Percentiles rank a stretch among this genome's conserved stretches.
These are phyloP conservation scores for Kodamaea fukazawae DNA, from an alignment of 805 yeast species.

Conservation along the genomic window DNA sequence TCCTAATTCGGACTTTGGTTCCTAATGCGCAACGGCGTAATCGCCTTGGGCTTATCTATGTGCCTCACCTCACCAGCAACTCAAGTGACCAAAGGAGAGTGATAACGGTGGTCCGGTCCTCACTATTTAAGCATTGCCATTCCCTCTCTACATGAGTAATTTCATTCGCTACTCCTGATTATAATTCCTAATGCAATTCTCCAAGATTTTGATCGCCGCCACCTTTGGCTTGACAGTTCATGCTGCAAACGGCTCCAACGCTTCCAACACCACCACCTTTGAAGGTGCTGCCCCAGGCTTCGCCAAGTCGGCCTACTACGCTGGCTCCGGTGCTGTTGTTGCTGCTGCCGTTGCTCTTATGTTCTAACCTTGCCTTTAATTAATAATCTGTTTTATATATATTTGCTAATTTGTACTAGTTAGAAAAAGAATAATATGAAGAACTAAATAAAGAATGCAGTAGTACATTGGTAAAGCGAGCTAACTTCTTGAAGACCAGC, in stretches of 20 bases:
- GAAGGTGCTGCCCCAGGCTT: conserved; percentile 16
- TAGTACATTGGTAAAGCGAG: too few relatives aligned
- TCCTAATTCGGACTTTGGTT: too few relatives aligned
- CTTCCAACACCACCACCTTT: conserved; percentile 9
- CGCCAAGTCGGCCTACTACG: conserved; percentile 11
- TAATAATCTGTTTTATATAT: background rate
- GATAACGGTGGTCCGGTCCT: too few relatives aligned
- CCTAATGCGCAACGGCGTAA: too few relatives aligned
- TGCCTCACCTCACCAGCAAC: too few relatives aligned
- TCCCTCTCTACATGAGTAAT: too few relatives aligned
- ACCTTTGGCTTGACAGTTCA: conserved; percentile 20
- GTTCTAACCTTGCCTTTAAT: conserved; percentile 5
- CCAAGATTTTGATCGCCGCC: conserved; percentile 17
- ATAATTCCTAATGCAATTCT: conserved; percentile 17
- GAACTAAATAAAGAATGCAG: background rate
- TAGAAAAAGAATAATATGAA: background rate
- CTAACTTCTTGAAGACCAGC: background rate
- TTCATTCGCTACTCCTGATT: background rate
- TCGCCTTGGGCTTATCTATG: too few relatives aligned
- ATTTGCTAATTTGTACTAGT: background rate
- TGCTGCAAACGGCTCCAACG: conserved; percentile 20
- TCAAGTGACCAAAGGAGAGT: too few relatives aligned
- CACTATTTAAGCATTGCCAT: too few relatives aligned
- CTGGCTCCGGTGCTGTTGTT: conserved; percentile 12
- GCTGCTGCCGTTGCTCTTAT: conserved; percentile 13